phyloP scores from a whole-genome alignment of 2,329 filamentous ascomycete species.

The Cladorrhinum sp. region DNA sequence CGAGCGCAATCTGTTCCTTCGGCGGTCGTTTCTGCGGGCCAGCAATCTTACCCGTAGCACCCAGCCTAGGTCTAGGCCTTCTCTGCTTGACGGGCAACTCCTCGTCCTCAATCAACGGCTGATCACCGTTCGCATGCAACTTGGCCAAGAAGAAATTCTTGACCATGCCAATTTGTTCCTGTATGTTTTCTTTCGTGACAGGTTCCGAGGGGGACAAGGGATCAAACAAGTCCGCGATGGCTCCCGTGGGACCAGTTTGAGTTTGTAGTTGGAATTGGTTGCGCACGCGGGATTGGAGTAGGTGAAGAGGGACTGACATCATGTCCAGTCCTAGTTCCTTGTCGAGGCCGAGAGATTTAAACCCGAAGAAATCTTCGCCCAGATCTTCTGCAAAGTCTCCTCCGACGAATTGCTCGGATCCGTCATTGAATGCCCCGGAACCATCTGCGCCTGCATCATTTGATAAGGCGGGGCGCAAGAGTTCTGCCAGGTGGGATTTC shows the following conservation, averaged over 20 bases:
- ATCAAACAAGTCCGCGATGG: conserved; percentile 61
- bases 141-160: conserved; percentile 90
- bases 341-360: conserved; percentile 90
- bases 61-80: conserved; percentile 63
- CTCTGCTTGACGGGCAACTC: conserved; percentile 91
- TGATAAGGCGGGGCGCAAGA: conserved; percentile 78
- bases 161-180: conserved; percentile 79
- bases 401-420: conserved; percentile 92
- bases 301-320: conserved; percentile 87
- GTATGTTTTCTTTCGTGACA: conserved; percentile 74
- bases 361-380: conserved; percentile 98
- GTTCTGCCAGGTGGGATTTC: conserved; percentile 87
- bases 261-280: conserved; percentile 78
- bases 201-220: conserved; percentile 68
- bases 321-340: conserved; percentile 85
- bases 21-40: conserved; percentile 79
- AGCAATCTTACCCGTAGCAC: conserved; percentile 79
- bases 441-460: conserved; percentile 78
- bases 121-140: conserved; percentile 76
- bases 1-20: conserved; percentile 76
- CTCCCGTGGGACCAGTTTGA: conserved; percentile 50
- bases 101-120: conserved; percentile 87
- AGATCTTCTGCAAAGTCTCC: conserved; percentile 98
- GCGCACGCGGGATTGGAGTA: conserved; percentile 87
- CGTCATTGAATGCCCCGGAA: conserved; percentile 88